Conservation (phyloP, 345 rosid species). For the Pistacia atlantica region DNA sequence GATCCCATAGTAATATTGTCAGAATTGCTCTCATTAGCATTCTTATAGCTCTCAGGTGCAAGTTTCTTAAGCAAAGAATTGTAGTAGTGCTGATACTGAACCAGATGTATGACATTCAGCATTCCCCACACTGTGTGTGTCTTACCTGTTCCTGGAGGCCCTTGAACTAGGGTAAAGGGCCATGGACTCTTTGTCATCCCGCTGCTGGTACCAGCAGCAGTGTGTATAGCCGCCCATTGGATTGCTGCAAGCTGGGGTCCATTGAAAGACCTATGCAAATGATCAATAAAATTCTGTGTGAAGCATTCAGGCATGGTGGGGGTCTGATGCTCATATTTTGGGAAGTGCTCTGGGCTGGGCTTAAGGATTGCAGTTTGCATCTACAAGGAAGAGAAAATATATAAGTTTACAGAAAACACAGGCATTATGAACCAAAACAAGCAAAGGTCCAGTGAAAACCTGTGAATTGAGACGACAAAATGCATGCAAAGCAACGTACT, state of each 20-base stretch:
- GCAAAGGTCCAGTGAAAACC: conserved; percentile 43
- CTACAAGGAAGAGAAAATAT: conserved; percentile 37
- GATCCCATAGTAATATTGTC: conserved; percentile 74
- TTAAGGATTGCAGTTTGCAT: conserved; percentile 95
- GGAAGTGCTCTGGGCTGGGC: conserved; percentile 93
- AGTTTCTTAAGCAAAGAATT: conserved; percentile 90
- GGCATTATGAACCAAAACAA: conserved; percentile 21
- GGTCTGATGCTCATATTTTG: conserved; percentile 85
- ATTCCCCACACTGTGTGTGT: conserved; percentile 99
- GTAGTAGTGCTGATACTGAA: conserved; percentile 98
- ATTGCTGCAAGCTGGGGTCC: conserved; percentile 94
- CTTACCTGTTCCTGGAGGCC: conserved; percentile 99
- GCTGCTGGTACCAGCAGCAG: conserved; percentile 98
- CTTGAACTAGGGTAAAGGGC: conserved; percentile 99
- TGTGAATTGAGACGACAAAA: conserved; percentile 93
- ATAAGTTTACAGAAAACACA: conserved; percentile 25
- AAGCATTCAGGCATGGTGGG: conserved; percentile 97
- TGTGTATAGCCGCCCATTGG: conserved; percentile 98
- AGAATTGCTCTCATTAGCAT: conserved; percentile 66
- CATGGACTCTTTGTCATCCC: conserved; percentile 83
- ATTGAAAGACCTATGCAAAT: conserved; percentile 80
- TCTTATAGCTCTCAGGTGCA: conserved; percentile 98
- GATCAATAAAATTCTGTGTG: conserved; percentile 77
- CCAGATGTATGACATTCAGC: conserved; percentile 99
- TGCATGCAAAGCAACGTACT: conserved; percentile 97